Evolutionary conservation across 495 filamentous ascomycete genomes (phyloP), one percentile per base, ranked within the genome.

Genomic region (Neurospora hispaniola): DNA sequence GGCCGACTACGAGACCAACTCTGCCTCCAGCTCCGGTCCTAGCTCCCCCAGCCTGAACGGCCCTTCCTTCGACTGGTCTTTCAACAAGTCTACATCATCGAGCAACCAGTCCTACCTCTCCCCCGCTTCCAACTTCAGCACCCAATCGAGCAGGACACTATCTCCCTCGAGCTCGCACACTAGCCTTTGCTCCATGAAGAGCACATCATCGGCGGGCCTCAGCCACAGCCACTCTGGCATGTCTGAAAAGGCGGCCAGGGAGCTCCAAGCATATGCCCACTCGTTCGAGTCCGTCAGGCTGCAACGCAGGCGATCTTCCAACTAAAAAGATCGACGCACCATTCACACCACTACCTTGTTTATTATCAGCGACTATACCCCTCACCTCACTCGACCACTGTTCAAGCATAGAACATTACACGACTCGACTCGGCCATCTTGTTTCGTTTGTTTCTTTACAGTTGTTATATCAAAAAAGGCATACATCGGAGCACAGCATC

Each of bases 161-260:
- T 93, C 92, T 3, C 90, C 92, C 11, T 96, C 94, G 40, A 91
- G 91, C 39, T 97, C 94, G 8, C 91, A 93, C 77, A 92, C 92
- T 71, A 96, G 93, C 69, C 87, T 97, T 42, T 92, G 89, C 74
- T 97, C 94, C 23, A 87, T 94, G 44, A 87, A 89, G 71, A 92
- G 90, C 79, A 87, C 84, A 20, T 84, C 86, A 5, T 88, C 89
- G 27, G 81, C 82, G 20, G 78, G 82, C n/a, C 80, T 84, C 59
- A 89, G 90, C 72, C 79, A 82, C 20, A 79, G 84, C 9, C 82
- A 87, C 54, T 62, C 54, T 46, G 83, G 93, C 71, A 84, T 95
- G 73, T 92, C 93, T 20, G 90, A 91, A 70, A 91, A 93, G 80
- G 89, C 91, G 35, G 89, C 90, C 73, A 90, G 88, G 79, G 92